Evolutionary conservation across 106 monocot species (phyloP), one percentile per base, ranked within the genome.

Genomic region (Agapanthus africanus): DNA sequence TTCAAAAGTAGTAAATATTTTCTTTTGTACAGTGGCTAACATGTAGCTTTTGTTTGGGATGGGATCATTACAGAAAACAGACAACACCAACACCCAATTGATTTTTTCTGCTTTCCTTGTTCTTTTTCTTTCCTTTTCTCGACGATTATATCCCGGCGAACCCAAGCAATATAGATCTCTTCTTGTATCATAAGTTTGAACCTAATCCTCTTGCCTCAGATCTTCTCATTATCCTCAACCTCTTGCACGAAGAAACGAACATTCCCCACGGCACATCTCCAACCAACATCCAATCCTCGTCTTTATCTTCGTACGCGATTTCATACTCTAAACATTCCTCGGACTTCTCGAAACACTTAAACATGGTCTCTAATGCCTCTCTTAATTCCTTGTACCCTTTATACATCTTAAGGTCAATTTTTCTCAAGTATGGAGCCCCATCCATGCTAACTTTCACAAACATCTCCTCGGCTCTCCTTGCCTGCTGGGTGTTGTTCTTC

Each of bases 371-470:
- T 62, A 94, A 74, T 4, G 76, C 84, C 40, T 79, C 71, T 21
- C 87, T 70, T 5, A 94, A 84, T n/a, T 94, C 84, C 71, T 78
- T 71, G 60, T 94, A 94, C 0, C 90, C 82, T 59, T 76, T 63
- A 65, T 82, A 90, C 33, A 73, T 28, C 41, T 64, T 80, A 7
- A 94, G 87, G 69, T 94, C 93, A 28, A 94, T 79, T 52, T 94
- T 94, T 41, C 93, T 79, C 76, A 90, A 54, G 70, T 94, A 94
- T 10, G 93, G 90, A 44, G 90, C 90, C n/a, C 93, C 93, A 47
- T 94, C 93, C 93, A 94, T 94, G 82, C 93, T 84, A 6, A 90
- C 93, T 59, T 94, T 94, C 75, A 94, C 87, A 16, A 81, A 80
- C 18, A 74, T 63, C 27, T 84, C 65, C 28, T 37, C 63, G 57